Evolutionary conservation across 2,329 filamentous ascomycete species (phyloP).

Genomic region (Botrytis porri): DNA sequence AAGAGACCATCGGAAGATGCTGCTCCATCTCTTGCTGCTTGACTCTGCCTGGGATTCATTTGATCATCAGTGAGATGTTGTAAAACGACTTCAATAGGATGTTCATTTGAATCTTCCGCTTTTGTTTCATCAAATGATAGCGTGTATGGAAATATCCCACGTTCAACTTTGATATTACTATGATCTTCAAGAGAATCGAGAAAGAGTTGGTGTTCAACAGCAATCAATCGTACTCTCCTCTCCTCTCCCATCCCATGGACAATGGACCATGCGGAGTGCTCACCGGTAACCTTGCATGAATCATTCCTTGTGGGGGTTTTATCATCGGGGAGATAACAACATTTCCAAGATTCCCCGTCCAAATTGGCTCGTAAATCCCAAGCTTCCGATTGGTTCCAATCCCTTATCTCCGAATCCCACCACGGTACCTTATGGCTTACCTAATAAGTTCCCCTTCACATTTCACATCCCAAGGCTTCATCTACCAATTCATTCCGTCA

Average conservation of each 20-base stretch:
- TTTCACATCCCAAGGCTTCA: not conserved
- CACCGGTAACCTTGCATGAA: too few relatives aligned
- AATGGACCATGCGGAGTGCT: not conserved
- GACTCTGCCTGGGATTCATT: conserved; percentile 48
- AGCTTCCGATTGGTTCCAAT: not conserved
- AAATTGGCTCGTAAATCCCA: not conserved
- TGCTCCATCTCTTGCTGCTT: conserved; percentile 32
- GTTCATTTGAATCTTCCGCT: conserved; percentile 49
- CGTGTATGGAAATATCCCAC: conserved; percentile 55
- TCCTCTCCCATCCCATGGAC: not conserved
- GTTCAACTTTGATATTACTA: conserved; percentile 56
- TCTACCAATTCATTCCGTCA: not conserved
- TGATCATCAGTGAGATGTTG: conserved; percentile 57
- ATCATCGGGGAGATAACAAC: conserved; percentile 1
- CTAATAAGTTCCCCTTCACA: not conserved
- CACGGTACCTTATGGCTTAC: not conserved
- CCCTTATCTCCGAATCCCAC: not conserved
- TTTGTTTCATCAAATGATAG: conserved; percentile 52
- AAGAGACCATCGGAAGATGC: conserved; percentile 52
- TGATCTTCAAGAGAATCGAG: conserved; percentile 57
- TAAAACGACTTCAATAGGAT: conserved; percentile 60
- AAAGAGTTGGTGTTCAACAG: too few relatives aligned
- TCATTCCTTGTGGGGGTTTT: not conserved
- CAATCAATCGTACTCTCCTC: not conserved
- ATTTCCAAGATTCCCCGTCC: not conserved